phyloP scores from a whole-genome alignment of 1,284 basidiomycete genomes.

The Sparassis latifolia region DNA sequence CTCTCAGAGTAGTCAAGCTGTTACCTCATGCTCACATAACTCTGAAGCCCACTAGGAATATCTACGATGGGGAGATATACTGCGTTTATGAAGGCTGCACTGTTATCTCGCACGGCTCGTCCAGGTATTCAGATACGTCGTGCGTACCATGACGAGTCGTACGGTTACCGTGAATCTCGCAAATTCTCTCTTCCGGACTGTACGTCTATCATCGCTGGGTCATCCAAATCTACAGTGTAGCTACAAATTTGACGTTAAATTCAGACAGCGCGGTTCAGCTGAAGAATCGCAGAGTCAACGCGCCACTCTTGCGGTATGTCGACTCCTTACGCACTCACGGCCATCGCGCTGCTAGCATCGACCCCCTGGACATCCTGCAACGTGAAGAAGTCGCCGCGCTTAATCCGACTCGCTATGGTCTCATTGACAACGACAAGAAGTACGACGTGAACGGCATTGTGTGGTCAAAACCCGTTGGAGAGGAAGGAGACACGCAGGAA shows the following conservation, averaged over 20 bases:
- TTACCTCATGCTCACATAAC: too few species aligned
- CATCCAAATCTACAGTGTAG: background rate
- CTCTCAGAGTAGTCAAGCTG: too few species aligned
- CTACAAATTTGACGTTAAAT: background rate
- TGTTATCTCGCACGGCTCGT: too few species aligned
- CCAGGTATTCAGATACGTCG: background rate
- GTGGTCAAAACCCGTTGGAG: conserved; percentile 55
- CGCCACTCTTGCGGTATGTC: conserved; percentile 78
- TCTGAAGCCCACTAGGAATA: too few species aligned
- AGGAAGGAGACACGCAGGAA: conserved; percentile 39
- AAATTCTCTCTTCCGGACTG: conserved; percentile 71
- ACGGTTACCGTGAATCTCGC: conserved; percentile 67
- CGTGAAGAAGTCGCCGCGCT: conserved; percentile 82
- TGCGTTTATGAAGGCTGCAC: too few species aligned
- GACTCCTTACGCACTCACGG: conserved; percentile 79
- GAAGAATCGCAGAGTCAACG: conserved; percentile 68
- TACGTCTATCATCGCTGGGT: conserved; percentile 32
- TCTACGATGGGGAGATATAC: too few species aligned
- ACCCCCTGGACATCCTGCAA: conserved; percentile 81
- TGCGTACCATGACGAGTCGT: conserved; percentile 76
- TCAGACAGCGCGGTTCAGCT: conserved; percentile 75
- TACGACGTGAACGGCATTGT: conserved; percentile 80
- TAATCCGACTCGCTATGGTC: conserved; percentile 72
- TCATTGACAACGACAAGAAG: conserved; percentile 42
- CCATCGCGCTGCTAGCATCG: conserved; percentile 76